These are phyloP conservation scores for Fusarium sp. DNA, from an alignment of 2,329 filamentous ascomycete genomes.

Conservation along the genomic window DNA sequence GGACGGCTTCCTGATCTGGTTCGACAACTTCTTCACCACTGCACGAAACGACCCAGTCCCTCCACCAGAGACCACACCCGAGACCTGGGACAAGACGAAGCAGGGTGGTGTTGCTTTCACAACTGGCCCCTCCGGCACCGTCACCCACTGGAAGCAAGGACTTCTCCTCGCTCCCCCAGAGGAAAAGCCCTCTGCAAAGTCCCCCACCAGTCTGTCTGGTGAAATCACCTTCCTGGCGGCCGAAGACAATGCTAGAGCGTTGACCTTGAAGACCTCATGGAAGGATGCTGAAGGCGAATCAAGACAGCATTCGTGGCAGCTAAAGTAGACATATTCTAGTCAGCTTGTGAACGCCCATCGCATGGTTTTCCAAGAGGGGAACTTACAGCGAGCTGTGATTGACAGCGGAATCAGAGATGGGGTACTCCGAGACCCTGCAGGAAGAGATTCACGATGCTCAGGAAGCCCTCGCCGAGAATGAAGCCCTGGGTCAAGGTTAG, in stretches of 20 bases:
- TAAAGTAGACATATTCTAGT: conserved; percentile 51
- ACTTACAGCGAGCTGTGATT: not conserved
- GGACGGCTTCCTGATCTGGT: conserved; percentile 94
- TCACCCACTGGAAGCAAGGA: conserved; percentile 93
- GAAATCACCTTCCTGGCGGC: conserved; percentile 77
- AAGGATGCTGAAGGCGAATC: conserved; percentile 55
- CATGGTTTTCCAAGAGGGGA: not conserved
- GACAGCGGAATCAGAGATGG: conserved; percentile 65
- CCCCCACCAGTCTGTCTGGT: conserved; percentile 71
- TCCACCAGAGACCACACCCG: conserved; percentile 65
- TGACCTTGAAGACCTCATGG: conserved; percentile 76
- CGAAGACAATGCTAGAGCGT: conserved; percentile 74
- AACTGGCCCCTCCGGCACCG: conserved; percentile 79
- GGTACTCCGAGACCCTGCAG: conserved; percentile 83
- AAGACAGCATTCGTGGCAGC: conserved; percentile 62
- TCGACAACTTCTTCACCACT: conserved; percentile 90
- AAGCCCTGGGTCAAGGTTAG: conserved; percentile 68
- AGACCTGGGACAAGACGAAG: conserved; percentile 69
- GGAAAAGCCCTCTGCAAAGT: conserved; percentile 57
- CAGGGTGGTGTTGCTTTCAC: conserved; percentile 83
- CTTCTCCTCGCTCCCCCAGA: conserved; percentile 76
- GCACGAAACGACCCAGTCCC: conserved; percentile 64
- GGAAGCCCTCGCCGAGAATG: conserved; percentile 90
- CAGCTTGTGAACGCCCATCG: not conserved
- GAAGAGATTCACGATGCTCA: conserved; percentile 90